phyloP scores from a whole-genome alignment of 768 basidiomycete genomes.

The Suillus occidentalis region DNA sequence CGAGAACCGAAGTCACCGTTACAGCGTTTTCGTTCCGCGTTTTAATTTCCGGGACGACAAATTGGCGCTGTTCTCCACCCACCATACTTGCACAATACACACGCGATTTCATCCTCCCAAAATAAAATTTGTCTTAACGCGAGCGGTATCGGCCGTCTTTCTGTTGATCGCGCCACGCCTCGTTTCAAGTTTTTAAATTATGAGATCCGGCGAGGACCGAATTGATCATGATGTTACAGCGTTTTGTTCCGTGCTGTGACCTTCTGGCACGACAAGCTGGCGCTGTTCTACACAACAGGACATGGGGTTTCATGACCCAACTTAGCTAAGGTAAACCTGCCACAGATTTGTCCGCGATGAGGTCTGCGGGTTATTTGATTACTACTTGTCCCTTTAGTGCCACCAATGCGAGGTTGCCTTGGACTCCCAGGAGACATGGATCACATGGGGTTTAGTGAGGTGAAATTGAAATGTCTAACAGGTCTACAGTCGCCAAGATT shows the following conservation, averaged over 20 bases:
- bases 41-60: conserved; percentile 6
- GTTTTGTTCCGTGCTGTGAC: neutral
- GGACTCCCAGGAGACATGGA: neutral
- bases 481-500: neutral
- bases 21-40: neutral
- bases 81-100: neutral
- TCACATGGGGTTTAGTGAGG: conserved; percentile 1
- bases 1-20: conserved; percentile 3
- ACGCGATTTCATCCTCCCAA: neutral
- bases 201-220: conserved; percentile 6
- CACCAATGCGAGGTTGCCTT: neutral
- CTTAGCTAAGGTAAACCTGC: neutral
- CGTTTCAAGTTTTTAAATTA: neutral
- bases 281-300: neutral
- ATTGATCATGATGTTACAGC: neutral
- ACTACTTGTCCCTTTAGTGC: neutral
- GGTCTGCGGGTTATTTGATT: neutral
- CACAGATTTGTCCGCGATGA: neutral
- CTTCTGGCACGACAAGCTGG: neutral
- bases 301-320: neutral
- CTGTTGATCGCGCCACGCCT: neutral
- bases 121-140: neutral
- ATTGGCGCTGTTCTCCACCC: neutral
- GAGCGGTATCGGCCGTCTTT: conserved; percentile 1
- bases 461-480: neutral